Base-by-base conservation (phyloP, 176 grass and related monocot genomes). In the Raddia distichophylla region DNA sequence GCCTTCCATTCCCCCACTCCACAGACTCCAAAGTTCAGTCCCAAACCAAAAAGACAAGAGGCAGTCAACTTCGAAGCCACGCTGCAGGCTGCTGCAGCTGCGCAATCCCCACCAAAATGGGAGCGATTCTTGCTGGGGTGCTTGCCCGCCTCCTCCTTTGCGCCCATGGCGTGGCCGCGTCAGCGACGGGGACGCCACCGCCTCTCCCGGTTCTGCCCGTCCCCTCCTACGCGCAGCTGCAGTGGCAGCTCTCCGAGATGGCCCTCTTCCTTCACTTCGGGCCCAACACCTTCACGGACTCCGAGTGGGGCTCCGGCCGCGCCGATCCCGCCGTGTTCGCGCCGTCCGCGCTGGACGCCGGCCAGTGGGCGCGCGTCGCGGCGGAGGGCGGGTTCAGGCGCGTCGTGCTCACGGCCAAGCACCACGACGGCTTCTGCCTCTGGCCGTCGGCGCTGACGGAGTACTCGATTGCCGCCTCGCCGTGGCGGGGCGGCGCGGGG, bases 391-490 rank as follows among this genome's bases (percentile, higher is more conserved):
- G 95, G 7, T 98, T 98, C 80, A 4, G 84, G 9, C 80, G 92
- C 62, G 78, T 98, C 49, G 92, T 98, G 16, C 86, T 98, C 64
- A 98, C 95, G 33, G 82, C 92, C 66, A 98, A 98, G 79, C 92
- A 98, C 86, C 95, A 95, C 75, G 95, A 98, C 17, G 95, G 95
- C 6, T 95, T 98, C 90, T 98, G 95, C 81, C 95, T 98, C 74
- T 98, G 95, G 95, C 95, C 92, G 10, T 98, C 95, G 20, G 86
- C 90, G 35, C 94, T 95, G 43, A 93, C 95, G 46, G 53, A 95
- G 8, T 98, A 98, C 78, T 95, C 95, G 16, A 90, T 98, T 37
- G 49, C 82, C 77, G 90, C 88, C 35, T 93, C 88, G 22, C 90
- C 90, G 47, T 98, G 95, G 95, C 80, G 76, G 47, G 63, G 32